phyloP scores from a whole-genome alignment of 257 asterid genomes.

The Cordia subcordata region DNA sequence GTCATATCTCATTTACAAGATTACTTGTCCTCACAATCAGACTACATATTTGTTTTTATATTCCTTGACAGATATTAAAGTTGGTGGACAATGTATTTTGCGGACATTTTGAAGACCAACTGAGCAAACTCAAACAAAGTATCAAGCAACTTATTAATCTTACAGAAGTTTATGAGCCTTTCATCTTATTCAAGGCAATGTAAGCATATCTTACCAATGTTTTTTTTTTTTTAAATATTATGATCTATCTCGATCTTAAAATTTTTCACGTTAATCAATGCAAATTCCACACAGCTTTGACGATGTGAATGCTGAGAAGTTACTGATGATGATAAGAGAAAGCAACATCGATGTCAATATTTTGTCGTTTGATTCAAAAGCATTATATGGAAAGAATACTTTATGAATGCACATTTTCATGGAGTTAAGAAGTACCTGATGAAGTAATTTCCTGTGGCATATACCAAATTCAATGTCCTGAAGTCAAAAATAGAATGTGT shows the following conservation, averaged over 20 bases:
- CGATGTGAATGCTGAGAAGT: conserved; percentile 47
- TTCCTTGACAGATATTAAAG: conserved; percentile 30
- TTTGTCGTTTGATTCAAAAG: conserved; percentile 42
- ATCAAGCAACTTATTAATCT: conserved; percentile 27
- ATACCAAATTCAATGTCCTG: too few species aligned
- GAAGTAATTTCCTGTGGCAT: too few species aligned
- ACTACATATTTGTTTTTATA: not conserved
- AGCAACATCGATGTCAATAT: conserved; percentile 18
- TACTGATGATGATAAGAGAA: conserved; percentile 27
- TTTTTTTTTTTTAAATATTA: not conserved
- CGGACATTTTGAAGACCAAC: conserved; percentile 25
- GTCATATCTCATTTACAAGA: too few species aligned
- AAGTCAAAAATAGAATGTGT: too few species aligned
- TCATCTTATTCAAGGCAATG: conserved; percentile 50
- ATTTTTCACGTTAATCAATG: too few species aligned
- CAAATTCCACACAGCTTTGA: conserved; percentile 36
- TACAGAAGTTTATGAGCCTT: conserved; percentile 46
- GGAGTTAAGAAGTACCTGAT: conserved; percentile 38
- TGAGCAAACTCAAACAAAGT: conserved; percentile 23
- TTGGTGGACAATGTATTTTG: conserved; percentile 31
- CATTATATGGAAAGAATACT: conserved; percentile 58
- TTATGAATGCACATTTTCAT: conserved; percentile 44
- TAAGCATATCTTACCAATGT: conserved; percentile 18
- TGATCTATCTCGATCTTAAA: too few species aligned
- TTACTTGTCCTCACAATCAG: too few species aligned